Percentiles rank a stretch among this genome's conserved stretches.
Conservation (phyloP, 192 early-diverging fungal genomes). For the Backusella circina region DNA sequence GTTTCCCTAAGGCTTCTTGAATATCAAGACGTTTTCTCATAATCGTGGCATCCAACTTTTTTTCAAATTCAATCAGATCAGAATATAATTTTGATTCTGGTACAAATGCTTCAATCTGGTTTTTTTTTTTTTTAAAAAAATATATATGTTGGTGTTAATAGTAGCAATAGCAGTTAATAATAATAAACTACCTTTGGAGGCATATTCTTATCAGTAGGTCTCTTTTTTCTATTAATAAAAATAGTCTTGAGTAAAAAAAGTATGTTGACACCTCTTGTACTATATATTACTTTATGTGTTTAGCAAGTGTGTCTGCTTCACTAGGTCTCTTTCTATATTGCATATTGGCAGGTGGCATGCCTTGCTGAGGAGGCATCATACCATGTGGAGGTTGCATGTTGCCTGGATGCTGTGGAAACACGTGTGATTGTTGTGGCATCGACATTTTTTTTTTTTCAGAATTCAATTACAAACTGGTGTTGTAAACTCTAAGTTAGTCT, state of each 20-base stretch:
- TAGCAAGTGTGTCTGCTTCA: constrained; percentile 20
- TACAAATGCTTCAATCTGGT: constrained; percentile 83
- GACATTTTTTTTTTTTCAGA: neutral
- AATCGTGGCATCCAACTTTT: constrained; percentile 83
- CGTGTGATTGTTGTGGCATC: constrained; percentile 2
- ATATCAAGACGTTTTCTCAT: constrained; percentile 88
- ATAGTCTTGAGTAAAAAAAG: neutral
- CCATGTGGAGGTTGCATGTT: neutral
- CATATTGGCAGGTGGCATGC: neutral
- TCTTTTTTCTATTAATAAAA: constrained; percentile 10
- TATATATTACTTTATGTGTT: constrained; percentile 24
- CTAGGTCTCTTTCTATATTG: constrained; percentile 22
- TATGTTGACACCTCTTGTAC: too few relatives aligned
- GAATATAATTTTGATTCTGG: constrained; percentile 90
- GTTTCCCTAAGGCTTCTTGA: constrained; percentile 78
- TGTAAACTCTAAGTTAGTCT: too few relatives aligned
- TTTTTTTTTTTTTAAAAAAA: neutral
- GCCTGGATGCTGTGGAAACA: constrained; percentile 6
- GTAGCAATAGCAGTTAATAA: neutral
- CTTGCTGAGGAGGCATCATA: constrained; percentile 2
- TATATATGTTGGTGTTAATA: too few relatives aligned
- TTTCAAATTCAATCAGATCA: constrained; percentile 85
- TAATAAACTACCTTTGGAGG: constrained; percentile 24
- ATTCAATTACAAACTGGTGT: neutral
- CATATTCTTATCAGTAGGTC: constrained; percentile 22